phyloP scores from a whole-genome alignment of 2,329 filamentous ascomycete genomes.

The Metarhizium sp. region DNA sequence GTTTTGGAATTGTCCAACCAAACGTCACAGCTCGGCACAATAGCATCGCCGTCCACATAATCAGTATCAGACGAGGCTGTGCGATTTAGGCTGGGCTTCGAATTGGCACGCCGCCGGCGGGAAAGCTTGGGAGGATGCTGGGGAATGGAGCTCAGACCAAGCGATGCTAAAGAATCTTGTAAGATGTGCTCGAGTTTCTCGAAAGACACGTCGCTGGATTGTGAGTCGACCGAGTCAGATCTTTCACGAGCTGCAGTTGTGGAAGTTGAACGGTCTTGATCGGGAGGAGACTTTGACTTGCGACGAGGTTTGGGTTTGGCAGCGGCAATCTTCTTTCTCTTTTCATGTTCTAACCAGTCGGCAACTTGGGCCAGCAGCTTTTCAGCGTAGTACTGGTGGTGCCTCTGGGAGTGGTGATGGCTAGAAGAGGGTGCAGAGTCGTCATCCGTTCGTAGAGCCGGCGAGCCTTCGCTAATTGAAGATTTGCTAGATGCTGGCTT shows the following conservation, averaged over 20 bases:
- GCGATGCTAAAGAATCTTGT: constrained; percentile 51
- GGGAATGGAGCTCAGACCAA: constrained; percentile 39
- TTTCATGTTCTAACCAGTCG: constrained; percentile 78
- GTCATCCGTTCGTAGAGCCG: constrained; percentile 17
- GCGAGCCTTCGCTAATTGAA: constrained; percentile 29
- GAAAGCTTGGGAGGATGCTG: constrained; percentile 30
- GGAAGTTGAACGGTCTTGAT: constrained; percentile 13
- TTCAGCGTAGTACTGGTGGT: constrained; percentile 35
- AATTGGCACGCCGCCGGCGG: constrained; percentile 30
- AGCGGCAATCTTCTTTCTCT: constrained; percentile 50
- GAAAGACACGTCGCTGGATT: constrained; percentile 63
- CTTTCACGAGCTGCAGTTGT: constrained; percentile 19
- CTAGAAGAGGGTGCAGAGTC: constrained; percentile 15
- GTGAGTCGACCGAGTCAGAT: constrained; percentile 51
- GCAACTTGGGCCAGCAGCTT: constrained; percentile 64
- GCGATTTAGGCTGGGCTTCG: constrained; percentile 30
- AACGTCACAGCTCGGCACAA: constrained; percentile 80
- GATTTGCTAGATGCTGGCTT: constrained; percentile 32
- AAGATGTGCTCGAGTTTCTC: constrained; percentile 75
- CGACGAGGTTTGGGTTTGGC: constrained; percentile 23
- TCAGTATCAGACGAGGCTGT: constrained; percentile 75
- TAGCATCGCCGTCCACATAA: constrained; percentile 65
- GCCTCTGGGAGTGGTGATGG: constrained; percentile 20
- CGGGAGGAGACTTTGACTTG: constrained; percentile 29
- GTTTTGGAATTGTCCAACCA: constrained; percentile 86